A percentile compares a stretch with the other conserved stretches of the same genome.
Evolutionary conservation across 371 early-diverging fungal genomes (phyloP).

Genomic region (Dentiscutata heterogama): DNA sequence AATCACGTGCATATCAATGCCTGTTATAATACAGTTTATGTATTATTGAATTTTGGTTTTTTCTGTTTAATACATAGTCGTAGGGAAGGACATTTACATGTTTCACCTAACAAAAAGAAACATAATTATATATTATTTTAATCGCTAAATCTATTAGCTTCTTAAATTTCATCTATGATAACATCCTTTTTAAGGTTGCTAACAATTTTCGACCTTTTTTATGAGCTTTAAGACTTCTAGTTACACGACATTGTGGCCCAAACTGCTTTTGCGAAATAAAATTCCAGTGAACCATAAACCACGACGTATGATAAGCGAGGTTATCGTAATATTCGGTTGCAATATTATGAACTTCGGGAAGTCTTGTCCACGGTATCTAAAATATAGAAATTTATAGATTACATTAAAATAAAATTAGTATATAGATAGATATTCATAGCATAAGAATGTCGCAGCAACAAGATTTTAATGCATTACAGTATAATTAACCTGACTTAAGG

Average conservation of each 20-base stretch:
- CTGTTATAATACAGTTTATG: no score
- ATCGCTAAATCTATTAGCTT: no score
- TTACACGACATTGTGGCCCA: slow-evolving; percentile 88
- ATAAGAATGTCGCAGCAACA: no score
- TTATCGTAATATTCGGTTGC: slow-evolving; percentile 94
- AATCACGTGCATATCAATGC: no score
- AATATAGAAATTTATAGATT: neutral
- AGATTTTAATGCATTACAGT: neutral
- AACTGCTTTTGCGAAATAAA: slow-evolving; percentile 79
- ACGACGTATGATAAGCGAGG: slow-evolving; percentile 88
- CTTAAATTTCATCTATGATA: no score
- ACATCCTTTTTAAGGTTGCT: slow-evolving; percentile 37
- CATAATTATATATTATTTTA: no score
- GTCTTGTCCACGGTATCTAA: slow-evolving; percentile 87
- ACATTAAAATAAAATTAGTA: neutral
- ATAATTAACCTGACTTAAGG: slow-evolving; percentile 14
- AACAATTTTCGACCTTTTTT: slow-evolving; percentile 68
- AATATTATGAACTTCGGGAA: slow-evolving; percentile 80
- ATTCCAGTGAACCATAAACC: slow-evolving; percentile 85
- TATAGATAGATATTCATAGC: no score
- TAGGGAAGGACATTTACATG: no score
- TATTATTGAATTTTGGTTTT: no score
- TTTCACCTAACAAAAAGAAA: no score
- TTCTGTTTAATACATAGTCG: no score
- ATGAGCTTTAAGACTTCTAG: slow-evolving; percentile 77